Base-by-base conservation (phyloP, 2,329 filamentous ascomycete genomes). In the Thielaviopsis populi region DNA sequence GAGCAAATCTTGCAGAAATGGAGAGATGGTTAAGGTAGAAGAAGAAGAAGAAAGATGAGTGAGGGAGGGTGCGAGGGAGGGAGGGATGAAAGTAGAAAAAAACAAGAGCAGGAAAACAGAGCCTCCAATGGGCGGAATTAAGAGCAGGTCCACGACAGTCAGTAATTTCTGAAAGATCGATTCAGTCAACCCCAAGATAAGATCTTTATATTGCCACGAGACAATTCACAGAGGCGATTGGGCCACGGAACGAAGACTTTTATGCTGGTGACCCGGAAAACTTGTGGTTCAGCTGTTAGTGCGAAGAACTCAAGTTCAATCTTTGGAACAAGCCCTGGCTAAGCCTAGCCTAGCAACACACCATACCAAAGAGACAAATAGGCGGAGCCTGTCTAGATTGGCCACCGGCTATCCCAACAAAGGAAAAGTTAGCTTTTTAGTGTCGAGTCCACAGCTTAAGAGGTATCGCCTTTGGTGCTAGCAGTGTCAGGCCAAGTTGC, bases 1-100 rank as follows among this genome's bases (percentile, higher is more conserved):
- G 33, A 54, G 61, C 43, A 62, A 53, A 46, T 40, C 54, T 46
- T 65, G 59, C 30, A 50, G 59, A 50, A 62, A 59, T 15, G 42
- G 60, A 59, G 64, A 65, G 46, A 53, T 46, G 58, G 33, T 54
- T n/a, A 40, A 56, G 61, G 37, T 33, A 46, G 33, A 65, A 62
- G n/a, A 37, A 37, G 42, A 43, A 65, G 50, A 53, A 48, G 43
- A 46, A 41, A 59, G 15, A 40, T 42, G 60, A 65, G 48, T 30
- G 19, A 41, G 40, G 27, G 43, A n/a, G n/a, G n/a, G n/a, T n/a
- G 33, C 3, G 7, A 56, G 8, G 24, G 48, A 54, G 63, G 58
- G 41, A 46, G 33, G 33, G 33, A 37, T 1, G 33, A 37, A 3
- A 60, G 24, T 3, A 41, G 58, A 43, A 60, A 41, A 60, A 60